Evolutionary conservation across 1,139 yeast genomes (phyloP).

Genomic region (Ashbya aceris): DNA sequence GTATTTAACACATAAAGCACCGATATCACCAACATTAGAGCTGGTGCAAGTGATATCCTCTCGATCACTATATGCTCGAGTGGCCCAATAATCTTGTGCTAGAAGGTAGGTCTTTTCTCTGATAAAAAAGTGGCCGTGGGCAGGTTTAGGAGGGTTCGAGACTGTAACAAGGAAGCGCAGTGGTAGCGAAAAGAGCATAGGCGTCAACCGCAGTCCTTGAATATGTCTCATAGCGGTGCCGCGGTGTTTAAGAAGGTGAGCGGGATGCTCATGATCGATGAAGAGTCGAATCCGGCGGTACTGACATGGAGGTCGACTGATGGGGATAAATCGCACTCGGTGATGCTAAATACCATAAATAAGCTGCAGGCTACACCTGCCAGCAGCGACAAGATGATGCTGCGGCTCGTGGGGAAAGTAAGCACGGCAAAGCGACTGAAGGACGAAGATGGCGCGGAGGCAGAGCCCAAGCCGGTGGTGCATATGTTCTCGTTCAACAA

Average conservation of each 20-base stretch:
- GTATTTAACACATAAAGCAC: too few species aligned
- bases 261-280: slow-evolving; percentile 58
- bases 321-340: slow-evolving; percentile 37
- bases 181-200: too few species aligned
- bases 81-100: not conserved
- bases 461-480: slow-evolving; percentile 37
- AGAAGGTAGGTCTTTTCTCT: too few species aligned
- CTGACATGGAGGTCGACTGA: slow-evolving; percentile 68
- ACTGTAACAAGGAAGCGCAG: too few species aligned
- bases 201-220: too few species aligned
- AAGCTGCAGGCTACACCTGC: slow-evolving; percentile 71
- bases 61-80: too few species aligned
- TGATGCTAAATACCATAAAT: slow-evolving; percentile 44
- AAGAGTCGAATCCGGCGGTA: slow-evolving; percentile 56
- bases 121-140: too few species aligned
- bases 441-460: slow-evolving; percentile 30
- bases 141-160: too few species aligned
- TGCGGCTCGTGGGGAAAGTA: slow-evolving; percentile 45
- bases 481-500: slow-evolving; percentile 55
- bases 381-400: slow-evolving; percentile 56
- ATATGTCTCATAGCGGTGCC: slow-evolving; percentile 45
- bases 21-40: too few species aligned
- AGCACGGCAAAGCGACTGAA: slow-evolving; percentile 24
- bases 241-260: slow-evolving; percentile 58
- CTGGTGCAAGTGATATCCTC: too few species aligned